phyloP scores from a whole-genome alignment of 768 basidiomycete genomes.

The Trametes sanguinea region DNA sequence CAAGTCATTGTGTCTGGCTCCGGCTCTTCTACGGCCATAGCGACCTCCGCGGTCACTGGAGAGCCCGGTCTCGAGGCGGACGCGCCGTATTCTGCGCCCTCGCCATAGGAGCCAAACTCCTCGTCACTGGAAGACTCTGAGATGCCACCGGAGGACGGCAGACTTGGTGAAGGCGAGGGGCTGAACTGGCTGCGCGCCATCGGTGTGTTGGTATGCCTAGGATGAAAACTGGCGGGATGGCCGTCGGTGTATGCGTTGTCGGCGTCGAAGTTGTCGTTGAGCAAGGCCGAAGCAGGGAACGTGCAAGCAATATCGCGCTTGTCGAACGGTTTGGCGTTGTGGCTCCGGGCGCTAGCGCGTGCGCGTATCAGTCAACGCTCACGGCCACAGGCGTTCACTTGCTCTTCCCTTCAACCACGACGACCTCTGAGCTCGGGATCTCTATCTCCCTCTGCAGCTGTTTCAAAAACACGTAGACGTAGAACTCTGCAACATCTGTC shows the following conservation, averaged over 20 bases:
- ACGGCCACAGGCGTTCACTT: no score
- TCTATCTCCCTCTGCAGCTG: no score
- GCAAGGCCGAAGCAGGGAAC: no score
- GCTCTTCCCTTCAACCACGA: no score
- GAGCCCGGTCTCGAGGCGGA: conserved; percentile 45
- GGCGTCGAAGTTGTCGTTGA: not conserved
- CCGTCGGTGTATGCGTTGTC: not conserved
- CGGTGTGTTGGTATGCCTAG: no score
- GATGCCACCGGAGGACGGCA: conserved; percentile 19
- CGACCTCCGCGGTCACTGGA: conserved; percentile 30
- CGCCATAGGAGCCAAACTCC: conserved; percentile 9
- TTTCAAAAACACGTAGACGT: no score
- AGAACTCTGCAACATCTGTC: no score
- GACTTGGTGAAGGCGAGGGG: conserved; percentile 41
- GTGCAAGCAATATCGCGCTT: no score
- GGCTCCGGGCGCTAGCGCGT: not conserved
- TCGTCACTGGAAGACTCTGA: conserved; percentile 32
- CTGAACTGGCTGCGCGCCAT: conserved; percentile 40
- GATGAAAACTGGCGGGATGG: not conserved
- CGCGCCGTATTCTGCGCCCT: conserved; percentile 22
- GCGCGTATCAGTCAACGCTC: not conserved
- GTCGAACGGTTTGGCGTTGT: no score
- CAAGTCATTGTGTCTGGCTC: conserved; percentile 68
- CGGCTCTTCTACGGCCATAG: conserved; percentile 25
- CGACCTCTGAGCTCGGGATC: no score